Conservation (phyloP, 2,329 filamentous ascomycete genomes). For the Colletotrichum salicis region DNA sequence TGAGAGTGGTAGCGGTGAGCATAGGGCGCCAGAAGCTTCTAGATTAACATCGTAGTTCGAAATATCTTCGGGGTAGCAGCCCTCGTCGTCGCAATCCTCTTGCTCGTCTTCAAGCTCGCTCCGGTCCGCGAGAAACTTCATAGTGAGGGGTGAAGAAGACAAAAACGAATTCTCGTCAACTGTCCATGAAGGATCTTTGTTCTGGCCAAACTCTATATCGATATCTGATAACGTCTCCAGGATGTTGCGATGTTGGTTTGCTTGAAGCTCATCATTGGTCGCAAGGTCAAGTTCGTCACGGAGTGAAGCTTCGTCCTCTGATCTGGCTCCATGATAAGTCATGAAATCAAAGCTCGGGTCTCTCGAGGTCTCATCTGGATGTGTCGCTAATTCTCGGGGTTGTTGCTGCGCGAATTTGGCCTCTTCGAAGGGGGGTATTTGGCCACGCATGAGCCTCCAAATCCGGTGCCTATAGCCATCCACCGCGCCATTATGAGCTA, state of each 20-base stretch:
- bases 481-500: neutral
- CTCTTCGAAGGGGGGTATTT: neutral
- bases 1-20: neutral
- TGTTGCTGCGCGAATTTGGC: neutral
- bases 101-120: neutral
- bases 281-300: neutral
- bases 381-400: no score
- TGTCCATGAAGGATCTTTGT: neutral
- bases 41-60: neutral
- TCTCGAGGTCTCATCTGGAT: neutral
- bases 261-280: neutral
- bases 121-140: neutral
- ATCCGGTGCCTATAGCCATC: slow-evolving; percentile 35
- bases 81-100: neutral
- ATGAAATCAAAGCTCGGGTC: neutral
- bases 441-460: slow-evolving; percentile 22
- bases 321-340: neutral
- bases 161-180: neutral
- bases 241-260: neutral
- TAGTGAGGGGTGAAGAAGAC: neutral
- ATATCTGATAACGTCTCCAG: neutral
- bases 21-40: neutral
- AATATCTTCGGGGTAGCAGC: neutral
- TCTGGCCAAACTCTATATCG: neutral
- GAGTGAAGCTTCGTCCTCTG: neutral